Conservation (phyloP, 257 asterid genomes). For the Ajuga chamaepitys region DNA sequence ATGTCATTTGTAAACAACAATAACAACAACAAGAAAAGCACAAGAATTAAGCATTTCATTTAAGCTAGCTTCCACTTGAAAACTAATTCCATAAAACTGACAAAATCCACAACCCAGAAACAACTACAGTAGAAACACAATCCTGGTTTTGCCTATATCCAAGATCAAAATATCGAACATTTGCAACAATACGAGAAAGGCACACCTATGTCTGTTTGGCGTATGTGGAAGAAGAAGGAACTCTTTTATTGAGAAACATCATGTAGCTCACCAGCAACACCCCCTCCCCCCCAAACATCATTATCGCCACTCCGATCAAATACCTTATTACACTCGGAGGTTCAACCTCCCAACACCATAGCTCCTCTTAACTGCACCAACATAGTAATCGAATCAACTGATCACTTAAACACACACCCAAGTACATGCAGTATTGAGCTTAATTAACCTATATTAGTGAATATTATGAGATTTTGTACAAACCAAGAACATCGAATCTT, state of each 20-base stretch:
- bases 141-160: not conserved
- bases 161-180: slow-evolving; percentile 3
- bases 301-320: no score
- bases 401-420: not conserved
- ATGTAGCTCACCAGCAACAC: slow-evolving; percentile 80
- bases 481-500: not conserved
- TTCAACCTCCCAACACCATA: no score
- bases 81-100: not conserved
- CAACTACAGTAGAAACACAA: slow-evolving; percentile 4
- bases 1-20: no score
- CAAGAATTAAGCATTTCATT: not conserved
- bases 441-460: not conserved
- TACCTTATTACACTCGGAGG: no score
- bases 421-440: not conserved
- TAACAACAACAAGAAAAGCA: no score
- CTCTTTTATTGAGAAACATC: slow-evolving; percentile 93
- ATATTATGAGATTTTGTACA: not conserved
- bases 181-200: no score
- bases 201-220: slow-evolving; percentile 99
- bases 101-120: slow-evolving; percentile 5
- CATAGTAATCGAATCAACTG: not conserved
- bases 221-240: slow-evolving; percentile 69
- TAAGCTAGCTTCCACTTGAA: not conserved
- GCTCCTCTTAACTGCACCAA: no score
- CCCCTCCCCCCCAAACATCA: slow-evolving; percentile 88